These are phyloP conservation scores for Cystofilobasidium bisporidii DNA, from an alignment of 768 basidiomycete genomes.

Conservation along the genomic window DNA sequence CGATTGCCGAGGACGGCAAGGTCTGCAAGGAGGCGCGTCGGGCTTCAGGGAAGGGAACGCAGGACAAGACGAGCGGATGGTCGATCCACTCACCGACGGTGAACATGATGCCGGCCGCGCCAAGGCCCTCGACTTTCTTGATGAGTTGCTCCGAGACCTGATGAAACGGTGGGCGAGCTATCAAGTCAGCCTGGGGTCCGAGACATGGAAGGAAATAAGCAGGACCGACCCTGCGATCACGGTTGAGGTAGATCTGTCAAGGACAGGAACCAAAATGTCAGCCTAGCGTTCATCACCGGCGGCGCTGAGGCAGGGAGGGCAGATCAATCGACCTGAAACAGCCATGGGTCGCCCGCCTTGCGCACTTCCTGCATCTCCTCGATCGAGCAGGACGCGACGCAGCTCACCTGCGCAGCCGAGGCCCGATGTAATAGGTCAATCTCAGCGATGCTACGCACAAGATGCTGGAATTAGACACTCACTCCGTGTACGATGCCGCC, in stretches of 20 bases:
- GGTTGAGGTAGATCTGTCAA: constrained; percentile 29
- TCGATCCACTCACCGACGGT: constrained; percentile 23
- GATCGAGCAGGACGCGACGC: constrained; percentile 38
- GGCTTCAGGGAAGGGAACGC: background rate
- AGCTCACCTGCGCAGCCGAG: background rate
- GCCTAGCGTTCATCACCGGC: too few relatives aligned
- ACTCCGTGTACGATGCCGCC: constrained; percentile 59
- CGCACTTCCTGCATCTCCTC: constrained; percentile 41
- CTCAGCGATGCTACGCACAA: background rate
- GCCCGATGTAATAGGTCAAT: too few relatives aligned
- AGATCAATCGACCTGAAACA: too few relatives aligned
- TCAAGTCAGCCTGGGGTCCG: background rate
- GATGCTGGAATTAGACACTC: constrained; percentile 35
- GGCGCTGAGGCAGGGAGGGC: too few relatives aligned
- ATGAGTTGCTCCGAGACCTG: constrained; percentile 5
- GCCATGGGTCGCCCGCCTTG: constrained; percentile 33
- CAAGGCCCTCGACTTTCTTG: constrained; percentile 21
- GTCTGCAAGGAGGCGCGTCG: background rate
- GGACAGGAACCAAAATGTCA: too few relatives aligned
- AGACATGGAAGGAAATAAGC: background rate
- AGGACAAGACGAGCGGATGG: background rate
- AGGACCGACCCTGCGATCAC: constrained; percentile 3
- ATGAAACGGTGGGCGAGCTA: too few relatives aligned
- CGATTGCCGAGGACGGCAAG: constrained; percentile 21
- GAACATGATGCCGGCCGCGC: constrained; percentile 20